phyloP scores from a whole-genome alignment of 345 rosid genomes.

The Erodium maritimum region DNA sequence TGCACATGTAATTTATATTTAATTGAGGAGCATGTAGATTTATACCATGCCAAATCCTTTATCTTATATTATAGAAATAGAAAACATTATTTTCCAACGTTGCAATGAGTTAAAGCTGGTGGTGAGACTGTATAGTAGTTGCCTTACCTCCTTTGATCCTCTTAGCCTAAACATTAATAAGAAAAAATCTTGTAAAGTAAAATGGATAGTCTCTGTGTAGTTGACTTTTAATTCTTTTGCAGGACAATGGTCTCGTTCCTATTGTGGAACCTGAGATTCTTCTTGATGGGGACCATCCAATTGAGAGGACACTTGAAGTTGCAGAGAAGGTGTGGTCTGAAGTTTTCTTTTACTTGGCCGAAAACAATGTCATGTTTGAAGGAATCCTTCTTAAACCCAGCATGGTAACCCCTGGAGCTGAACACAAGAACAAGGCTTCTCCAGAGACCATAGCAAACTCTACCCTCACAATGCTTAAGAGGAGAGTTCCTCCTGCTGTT shows the following conservation, averaged over 20 bases:
- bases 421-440: constrained; percentile 80
- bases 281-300: constrained; percentile 90
- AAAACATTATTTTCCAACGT: background rate
- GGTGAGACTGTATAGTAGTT: too few relatives aligned
- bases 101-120: background rate
- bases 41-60: background rate
- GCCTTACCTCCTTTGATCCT: too few relatives aligned
- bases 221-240: constrained; percentile 10
- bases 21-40: background rate
- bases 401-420: constrained; percentile 99
- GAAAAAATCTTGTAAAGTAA: too few relatives aligned
- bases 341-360: constrained; percentile 87
- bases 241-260: constrained; percentile 97
- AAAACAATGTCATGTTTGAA: constrained; percentile 83
- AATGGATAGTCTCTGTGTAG: background rate
- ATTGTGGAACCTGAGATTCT: constrained; percentile 98
- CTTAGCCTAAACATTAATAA: too few relatives aligned
- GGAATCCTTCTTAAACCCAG: constrained; percentile 95
- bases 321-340: constrained; percentile 99
- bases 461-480: constrained; percentile 83
- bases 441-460: constrained; percentile 81
- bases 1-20: background rate
- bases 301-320: constrained; percentile 88
- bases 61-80: background rate
- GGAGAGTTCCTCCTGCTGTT: constrained; percentile 95